Percentiles rank a stretch among this genome's conserved stretches.
These are phyloP conservation scores for Penicillium sp. DNA, from an alignment of 2,329 filamentous ascomycete genomes.

Conservation along the genomic window DNA sequence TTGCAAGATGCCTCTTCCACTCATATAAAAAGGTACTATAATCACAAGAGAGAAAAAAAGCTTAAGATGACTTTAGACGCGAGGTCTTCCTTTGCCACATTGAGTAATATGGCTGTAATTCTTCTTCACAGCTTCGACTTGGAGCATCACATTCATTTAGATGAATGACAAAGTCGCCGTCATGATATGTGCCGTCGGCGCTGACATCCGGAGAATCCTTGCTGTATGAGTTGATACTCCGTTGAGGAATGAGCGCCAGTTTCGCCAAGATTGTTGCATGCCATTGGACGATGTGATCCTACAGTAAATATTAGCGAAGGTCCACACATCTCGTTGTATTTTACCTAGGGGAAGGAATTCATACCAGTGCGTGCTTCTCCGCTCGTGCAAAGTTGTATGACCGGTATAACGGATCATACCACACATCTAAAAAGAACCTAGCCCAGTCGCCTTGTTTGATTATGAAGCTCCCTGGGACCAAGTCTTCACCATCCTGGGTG, in stretches of 20 bases:
- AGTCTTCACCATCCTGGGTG: slow-evolving; percentile 76
- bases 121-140: slow-evolving; percentile 64
- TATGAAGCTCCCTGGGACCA: slow-evolving; percentile 74
- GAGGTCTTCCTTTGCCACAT: slow-evolving; percentile 33
- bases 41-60: background rate
- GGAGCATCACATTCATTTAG: slow-evolving; percentile 67
- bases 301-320: background rate
- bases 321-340: background rate
- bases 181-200: slow-evolving; percentile 63
- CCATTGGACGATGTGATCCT: slow-evolving; percentile 93
- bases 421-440: slow-evolving; percentile 86
- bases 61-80: background rate
- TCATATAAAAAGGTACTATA: background rate
- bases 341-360: background rate
- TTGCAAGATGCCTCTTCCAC: background rate
- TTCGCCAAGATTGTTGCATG: slow-evolving; percentile 92
- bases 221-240: slow-evolving; percentile 75
- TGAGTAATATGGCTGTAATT: slow-evolving; percentile 57
- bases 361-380: slow-evolving; percentile 82
- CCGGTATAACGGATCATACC: slow-evolving; percentile 92
- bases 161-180: slow-evolving; percentile 79
- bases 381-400: slow-evolving; percentile 96
- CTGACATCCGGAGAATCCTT: slow-evolving; percentile 35
- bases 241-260: slow-evolving; percentile 83
- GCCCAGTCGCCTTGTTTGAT: slow-evolving; percentile 84